These are phyloP conservation scores for Dioscorea dumetorum DNA, from an alignment of 106 monocot species.

Conservation along the genomic window DNA sequence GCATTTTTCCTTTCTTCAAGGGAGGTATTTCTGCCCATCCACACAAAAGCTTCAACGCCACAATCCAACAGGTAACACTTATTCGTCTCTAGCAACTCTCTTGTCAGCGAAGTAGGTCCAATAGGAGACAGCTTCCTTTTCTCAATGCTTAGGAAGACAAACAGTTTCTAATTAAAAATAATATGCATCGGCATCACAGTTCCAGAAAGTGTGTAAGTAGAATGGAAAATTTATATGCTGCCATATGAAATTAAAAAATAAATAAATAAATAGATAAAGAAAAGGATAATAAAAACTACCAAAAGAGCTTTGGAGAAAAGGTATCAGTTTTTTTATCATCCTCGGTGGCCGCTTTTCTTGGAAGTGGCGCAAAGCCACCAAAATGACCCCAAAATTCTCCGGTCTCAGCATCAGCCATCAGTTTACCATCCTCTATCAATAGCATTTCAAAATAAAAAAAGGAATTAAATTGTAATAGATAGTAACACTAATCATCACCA, in stretches of 20 bases:
- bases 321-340: slow-evolving; percentile 24
- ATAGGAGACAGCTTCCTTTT: slow-evolving; percentile 45
- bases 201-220: too few species aligned
- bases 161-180: background rate
- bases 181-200: too few species aligned
- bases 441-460: background rate
- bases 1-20: slow-evolving; percentile 86
- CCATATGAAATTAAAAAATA: background rate
- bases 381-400: slow-evolving; percentile 94
- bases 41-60: slow-evolving; percentile 75
- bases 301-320: slow-evolving; percentile 42
- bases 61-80: slow-evolving; percentile 93
- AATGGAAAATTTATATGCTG: background rate
- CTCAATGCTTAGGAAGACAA: slow-evolving; percentile 40
- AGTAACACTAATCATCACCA: background rate
- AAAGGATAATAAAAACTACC: slow-evolving; percentile 27
- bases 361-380: slow-evolving; percentile 98
- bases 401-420: slow-evolving; percentile 93
- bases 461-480: background rate
- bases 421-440: slow-evolving; percentile 70
- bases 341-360: slow-evolving; percentile 46
- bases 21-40: slow-evolving; percentile 86
- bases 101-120: slow-evolving; percentile 51
- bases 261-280: too few species aligned
- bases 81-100: slow-evolving; percentile 65